phyloP scores from a whole-genome alignment of 2,329 filamentous ascomycete genomes.

The Pseudopyricularia cyperi region DNA sequence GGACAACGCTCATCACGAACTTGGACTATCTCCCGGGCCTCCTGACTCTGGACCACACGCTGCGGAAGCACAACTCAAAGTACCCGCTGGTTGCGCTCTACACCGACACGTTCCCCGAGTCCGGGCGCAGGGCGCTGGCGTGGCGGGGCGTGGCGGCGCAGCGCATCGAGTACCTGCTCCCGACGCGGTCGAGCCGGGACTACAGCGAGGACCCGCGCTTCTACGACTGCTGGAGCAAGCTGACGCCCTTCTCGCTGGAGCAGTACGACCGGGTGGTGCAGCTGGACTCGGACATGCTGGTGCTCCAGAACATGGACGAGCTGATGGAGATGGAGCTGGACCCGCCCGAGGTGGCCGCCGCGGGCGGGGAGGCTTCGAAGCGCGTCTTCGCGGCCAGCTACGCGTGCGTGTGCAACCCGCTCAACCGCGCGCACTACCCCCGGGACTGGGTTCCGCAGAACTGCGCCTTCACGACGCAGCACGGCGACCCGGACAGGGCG shows the following conservation, averaged over 20 bases:
- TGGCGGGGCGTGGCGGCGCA: constrained; percentile 56
- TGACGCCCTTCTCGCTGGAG: constrained; percentile 62
- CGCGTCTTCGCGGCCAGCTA: constrained; percentile 72
- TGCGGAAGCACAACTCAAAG: constrained; percentile 48
- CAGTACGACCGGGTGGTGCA: constrained; percentile 72
- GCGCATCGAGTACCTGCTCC: constrained; percentile 60
- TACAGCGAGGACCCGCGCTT: constrained; percentile 72
- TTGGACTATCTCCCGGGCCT: constrained; percentile 70
- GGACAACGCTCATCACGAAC: constrained; percentile 82
- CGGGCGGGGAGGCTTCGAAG: constrained; percentile 23
- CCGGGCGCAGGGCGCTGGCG: constrained; percentile 56
- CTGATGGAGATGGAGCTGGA: constrained; percentile 66
- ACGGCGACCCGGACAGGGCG: constrained; percentile 26
- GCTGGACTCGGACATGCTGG: constrained; percentile 81
- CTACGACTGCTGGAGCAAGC: constrained; percentile 83
- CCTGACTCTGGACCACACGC: constrained; percentile 66
- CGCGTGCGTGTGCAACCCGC: constrained; percentile 77
- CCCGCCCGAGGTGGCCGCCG: constrained; percentile 8
- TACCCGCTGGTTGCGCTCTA: constrained; percentile 78
- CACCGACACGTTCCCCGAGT: constrained; percentile 59
- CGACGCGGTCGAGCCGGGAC: constrained; percentile 46
- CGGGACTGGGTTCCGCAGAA: constrained; percentile 47
- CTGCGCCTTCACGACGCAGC: constrained; percentile 40
- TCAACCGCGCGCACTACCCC: constrained; percentile 69
- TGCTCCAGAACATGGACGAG: constrained; percentile 78